Evolutionary conservation across 352 stramenopile species (phyloP), one percentile per base, ranked within the genome.

Genomic region (Globisporangium abappressorium): DNA sequence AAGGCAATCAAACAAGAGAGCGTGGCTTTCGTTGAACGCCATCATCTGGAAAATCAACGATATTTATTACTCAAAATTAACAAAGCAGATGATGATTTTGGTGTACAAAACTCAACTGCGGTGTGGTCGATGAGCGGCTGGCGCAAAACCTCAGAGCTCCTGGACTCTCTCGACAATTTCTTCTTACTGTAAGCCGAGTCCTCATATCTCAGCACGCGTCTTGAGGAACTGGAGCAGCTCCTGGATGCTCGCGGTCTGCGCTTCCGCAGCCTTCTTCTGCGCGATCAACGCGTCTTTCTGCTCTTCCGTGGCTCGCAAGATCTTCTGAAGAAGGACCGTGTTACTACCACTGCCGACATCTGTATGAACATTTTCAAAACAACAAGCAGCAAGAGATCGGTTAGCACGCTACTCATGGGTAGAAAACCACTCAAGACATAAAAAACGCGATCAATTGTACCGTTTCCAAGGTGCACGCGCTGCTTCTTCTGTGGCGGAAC

Each of bases 151-250:
- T 14, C 36, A 5, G 36, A 43, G 12, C 8, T 43, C 11, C 36
- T 43, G 34, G 34, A 12, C 34, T 43, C 36, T 43, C 30, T 33
- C 30, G 30, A 33, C 30, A 5, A 5, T 33, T 33, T 33, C 30
- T 33, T 33, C 30, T 4, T 33, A 33, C 30, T 33, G 30, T 9
- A 20, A 51, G 2, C 43, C 5, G 6, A 22, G 36, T 14, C 15
- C 18, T 51, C n/a, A 51, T 1, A 51, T 51, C 43, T 7, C 43
- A 51, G 43, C 0, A 22, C 51, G 51, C 3, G 51, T 30, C 12
- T 57, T 57, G 24, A 57, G 34, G 34, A 57, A 20, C 51, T 33
- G 22, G 51, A 57, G 51, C 24, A 57, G 24, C 51, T 57, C 51
- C 51, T 33, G 24, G 2, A 57, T 33, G 24, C 51, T 57, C 51